These are phyloP conservation scores for Chondrus crispus DNA, from an alignment of 23 red algal genomes.

Conservation along the genomic window DNA sequence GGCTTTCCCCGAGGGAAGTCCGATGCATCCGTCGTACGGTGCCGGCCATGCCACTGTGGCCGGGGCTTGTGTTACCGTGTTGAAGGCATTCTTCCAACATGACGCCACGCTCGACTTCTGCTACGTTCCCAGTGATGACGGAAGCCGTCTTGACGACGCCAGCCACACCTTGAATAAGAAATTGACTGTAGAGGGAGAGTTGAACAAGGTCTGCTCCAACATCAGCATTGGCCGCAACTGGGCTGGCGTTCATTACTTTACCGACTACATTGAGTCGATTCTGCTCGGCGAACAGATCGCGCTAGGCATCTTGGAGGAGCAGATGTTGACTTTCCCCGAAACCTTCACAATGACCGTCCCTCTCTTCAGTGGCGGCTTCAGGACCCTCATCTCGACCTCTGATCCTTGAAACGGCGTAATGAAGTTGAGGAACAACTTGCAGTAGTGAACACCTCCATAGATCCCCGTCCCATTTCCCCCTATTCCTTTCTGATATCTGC, in stretches of 20 bases:
- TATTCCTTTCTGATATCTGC: too few species aligned
- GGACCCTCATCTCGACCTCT: too few species aligned
- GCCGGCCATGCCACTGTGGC: constrained; percentile 73
- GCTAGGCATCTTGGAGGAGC: constrained; percentile 61
- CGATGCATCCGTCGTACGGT: constrained; percentile 67
- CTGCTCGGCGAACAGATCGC: constrained; percentile 49
- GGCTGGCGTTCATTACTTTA: constrained; percentile 68
- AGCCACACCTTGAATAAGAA: not conserved
- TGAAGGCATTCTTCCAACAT: constrained; percentile 65
- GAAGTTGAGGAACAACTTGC: too few species aligned
- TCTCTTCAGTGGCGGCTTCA: constrained; percentile 32
- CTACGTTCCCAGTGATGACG: constrained; percentile 20
- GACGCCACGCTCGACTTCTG: constrained; percentile 14
- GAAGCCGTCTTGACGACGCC: not conserved
- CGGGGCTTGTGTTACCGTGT: constrained; percentile 63
- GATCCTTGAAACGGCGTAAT: too few species aligned
- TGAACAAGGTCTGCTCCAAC: constrained; percentile 73
- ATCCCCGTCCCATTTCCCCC: too few species aligned
- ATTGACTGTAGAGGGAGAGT: constrained; percentile 56
- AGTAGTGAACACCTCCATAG: too few species aligned
- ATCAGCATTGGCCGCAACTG: constrained; percentile 65
- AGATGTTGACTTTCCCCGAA: constrained; percentile 53
- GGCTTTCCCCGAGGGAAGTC: constrained; percentile 72
- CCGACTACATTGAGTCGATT: constrained; percentile 54
- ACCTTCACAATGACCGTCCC: constrained; percentile 61